These are phyloP conservation scores for Neophaeococcomyces mojaviensis DNA, from an alignment of 2,329 filamentous ascomycete species.

Conservation along the genomic window DNA sequence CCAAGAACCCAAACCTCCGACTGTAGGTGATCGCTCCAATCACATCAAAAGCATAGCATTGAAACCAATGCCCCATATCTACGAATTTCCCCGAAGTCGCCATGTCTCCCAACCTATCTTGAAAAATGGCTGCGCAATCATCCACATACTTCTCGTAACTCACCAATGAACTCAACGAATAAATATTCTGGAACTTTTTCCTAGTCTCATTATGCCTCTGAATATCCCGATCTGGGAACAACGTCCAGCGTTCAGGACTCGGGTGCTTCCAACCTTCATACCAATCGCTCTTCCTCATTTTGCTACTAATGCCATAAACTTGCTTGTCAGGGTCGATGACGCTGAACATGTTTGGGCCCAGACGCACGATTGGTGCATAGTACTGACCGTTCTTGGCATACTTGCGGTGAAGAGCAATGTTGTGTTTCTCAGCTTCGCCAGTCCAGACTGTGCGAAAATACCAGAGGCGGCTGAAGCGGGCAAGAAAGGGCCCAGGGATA, in stretches of 20 bases:
- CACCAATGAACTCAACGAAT: constrained; percentile 43
- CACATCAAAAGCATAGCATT: constrained; percentile 76
- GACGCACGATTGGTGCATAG: constrained; percentile 20
- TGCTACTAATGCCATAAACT: constrained; percentile 19
- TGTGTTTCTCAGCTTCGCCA: constrained; percentile 33
- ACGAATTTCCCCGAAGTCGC: constrained; percentile 26
- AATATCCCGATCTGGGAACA: constrained; percentile 71
- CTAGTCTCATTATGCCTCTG: constrained; percentile 67
- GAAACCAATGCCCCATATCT: constrained; percentile 52
- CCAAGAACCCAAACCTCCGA: constrained; percentile 67
- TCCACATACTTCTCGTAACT: constrained; percentile 45
- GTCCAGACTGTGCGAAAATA: constrained; percentile 32
- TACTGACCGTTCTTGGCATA: constrained; percentile 3
- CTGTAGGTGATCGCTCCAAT: constrained; percentile 40
- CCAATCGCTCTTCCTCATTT: constrained; percentile 21
- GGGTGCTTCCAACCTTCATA: constrained; percentile 54
- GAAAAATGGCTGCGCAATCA: constrained; percentile 38
- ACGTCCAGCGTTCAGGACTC: constrained; percentile 42
- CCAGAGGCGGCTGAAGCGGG: constrained; percentile 40
- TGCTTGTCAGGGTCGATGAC: constrained; percentile 20
- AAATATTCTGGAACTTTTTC: constrained; percentile 38
- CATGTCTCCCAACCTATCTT: constrained; percentile 32
- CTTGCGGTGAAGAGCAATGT: constrained; percentile 16
- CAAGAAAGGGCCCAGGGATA: constrained; percentile 40
- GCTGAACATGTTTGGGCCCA: constrained; percentile 18